Base-by-base conservation (phyloP, 495 filamentous ascomycete species). In the Talaromyces borbonicus region DNA sequence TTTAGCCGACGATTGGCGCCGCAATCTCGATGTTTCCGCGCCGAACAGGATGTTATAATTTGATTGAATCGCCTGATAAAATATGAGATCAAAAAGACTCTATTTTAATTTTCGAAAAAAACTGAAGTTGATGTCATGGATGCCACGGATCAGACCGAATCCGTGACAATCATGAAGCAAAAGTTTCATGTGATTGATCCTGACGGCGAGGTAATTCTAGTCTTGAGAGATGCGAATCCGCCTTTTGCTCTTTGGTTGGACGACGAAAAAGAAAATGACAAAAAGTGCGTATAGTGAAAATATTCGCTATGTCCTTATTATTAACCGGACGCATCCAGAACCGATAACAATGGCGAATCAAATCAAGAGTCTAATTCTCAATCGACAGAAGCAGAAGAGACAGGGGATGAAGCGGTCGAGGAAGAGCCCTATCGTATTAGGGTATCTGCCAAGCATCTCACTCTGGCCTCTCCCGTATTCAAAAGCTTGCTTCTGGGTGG, bases 371-470 rank as follows among this genome's bases (percentile, higher is more conserved):
- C 5, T 20, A 20, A 39, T 7, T 39, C 19, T 20, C 8, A 43
- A 30, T 5, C 8, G 16, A 6, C n/a, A 2, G 39, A 43, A 4
- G 15, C 26, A 25, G 18, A 43, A 4, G 39, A 43, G 20, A 45
- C 26, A 26, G 40, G 41, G 26, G 39, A 29, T 40, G 19, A 8
- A 4, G 7, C 24, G n/a, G 15, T 35, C 8, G 16, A 19, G 12
- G 18, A 18, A 29, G 19, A 19, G 30, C 22, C 19, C 9, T 48
- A 22, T 32, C 38, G 31, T 5, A 51, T 59, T 6, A 67, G 56
- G 12, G 65, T 71, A 11, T 76, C 69, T 3, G 74, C 71, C 0
- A 66, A 60, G 32, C 67, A 74, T 43, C 50, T 77, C 7, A 50
- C 51, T 3, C 52, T 73, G 5, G 66, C 65, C 0, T 77, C 68